Conservation (phyloP, 2,329 filamentous ascomycete genomes). For the Hypoxylon sp. region DNA sequence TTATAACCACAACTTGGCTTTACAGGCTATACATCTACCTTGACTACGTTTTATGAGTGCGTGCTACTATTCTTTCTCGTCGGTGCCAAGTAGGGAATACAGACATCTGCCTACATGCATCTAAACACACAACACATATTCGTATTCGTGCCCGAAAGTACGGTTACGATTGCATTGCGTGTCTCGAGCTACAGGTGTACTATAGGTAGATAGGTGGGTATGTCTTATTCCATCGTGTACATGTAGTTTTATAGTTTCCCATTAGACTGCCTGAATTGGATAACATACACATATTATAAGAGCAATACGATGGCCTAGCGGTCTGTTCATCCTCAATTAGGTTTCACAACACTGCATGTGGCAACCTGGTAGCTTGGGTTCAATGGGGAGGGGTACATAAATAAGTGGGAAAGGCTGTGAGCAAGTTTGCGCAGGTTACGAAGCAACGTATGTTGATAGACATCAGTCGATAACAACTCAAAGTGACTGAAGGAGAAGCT, state of each 20-base stretch:
- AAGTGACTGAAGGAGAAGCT: background rate
- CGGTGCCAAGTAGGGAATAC: background rate
- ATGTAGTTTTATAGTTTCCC: background rate
- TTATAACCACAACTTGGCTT: background rate
- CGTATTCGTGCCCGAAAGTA: background rate
- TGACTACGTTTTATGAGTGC: background rate
- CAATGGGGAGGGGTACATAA: conserved; percentile 5
- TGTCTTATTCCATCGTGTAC: background rate
- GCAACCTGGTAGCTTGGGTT: conserved; percentile 5
- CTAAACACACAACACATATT: background rate
- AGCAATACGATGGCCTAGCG: background rate
- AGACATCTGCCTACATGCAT: background rate
- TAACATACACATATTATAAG: background rate
- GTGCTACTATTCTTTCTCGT: background rate
- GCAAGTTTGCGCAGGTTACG: conserved; percentile 20
- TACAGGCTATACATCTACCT: background rate
- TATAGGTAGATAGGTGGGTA: background rate
- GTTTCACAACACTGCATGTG: conserved; percentile 14
- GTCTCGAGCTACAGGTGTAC: background rate
- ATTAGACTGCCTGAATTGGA: background rate
- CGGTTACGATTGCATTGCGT: background rate
- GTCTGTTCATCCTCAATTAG: conserved; percentile 11
- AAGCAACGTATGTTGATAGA: background rate
- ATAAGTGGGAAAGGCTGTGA: conserved; percentile 20
- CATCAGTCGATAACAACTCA: conserved; percentile 6